phyloP scores from a whole-genome alignment of 306 rosid species.

The Dryas alaskensis region DNA sequence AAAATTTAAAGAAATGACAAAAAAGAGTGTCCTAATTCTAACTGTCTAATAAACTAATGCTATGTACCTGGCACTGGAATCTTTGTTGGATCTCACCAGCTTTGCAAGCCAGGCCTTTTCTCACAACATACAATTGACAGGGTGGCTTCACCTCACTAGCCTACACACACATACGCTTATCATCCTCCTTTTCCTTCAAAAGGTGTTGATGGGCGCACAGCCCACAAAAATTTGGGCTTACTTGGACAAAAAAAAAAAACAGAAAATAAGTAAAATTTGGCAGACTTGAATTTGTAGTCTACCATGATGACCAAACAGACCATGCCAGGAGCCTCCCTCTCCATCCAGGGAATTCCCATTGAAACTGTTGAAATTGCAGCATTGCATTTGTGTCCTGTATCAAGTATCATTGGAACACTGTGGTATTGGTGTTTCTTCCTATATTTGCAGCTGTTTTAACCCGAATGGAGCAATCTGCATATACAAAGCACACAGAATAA shows the following conservation, averaged over 20 bases:
- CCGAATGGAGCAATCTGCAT: constrained; percentile 43
- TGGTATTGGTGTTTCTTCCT: constrained; percentile 26
- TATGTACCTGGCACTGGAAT: constrained; percentile 75
- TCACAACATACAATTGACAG: constrained; percentile 54
- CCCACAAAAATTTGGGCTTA: constrained; percentile 66
- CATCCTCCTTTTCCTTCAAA: constrained; percentile 51
- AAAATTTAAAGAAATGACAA: constrained; percentile 18
- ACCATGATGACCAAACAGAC: constrained; percentile 43
- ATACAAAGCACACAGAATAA: constrained; percentile 7
- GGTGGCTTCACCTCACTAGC: constrained; percentile 50
- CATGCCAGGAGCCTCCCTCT: constrained; percentile 56
- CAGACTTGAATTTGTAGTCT: constrained; percentile 43
- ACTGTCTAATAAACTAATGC: constrained; percentile 54
- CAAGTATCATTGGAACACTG: constrained; percentile 16
- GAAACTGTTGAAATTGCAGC: constrained; percentile 34
- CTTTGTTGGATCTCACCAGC: constrained; percentile 59
- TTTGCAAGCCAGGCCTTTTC: constrained; percentile 59
- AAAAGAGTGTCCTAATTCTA: constrained; percentile 33
- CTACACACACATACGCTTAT: constrained; percentile 49
- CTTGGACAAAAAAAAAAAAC: constrained; percentile 42
- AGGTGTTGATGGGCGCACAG: constrained; percentile 45
- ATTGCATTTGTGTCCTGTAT: constrained; percentile 31
- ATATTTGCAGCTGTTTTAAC: constrained; percentile 32
- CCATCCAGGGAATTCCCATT: constrained; percentile 50
- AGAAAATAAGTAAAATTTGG: constrained; percentile 11